Base-by-base conservation (phyloP, 306 rosid species). In the Casuarina equisetifolia region DNA sequence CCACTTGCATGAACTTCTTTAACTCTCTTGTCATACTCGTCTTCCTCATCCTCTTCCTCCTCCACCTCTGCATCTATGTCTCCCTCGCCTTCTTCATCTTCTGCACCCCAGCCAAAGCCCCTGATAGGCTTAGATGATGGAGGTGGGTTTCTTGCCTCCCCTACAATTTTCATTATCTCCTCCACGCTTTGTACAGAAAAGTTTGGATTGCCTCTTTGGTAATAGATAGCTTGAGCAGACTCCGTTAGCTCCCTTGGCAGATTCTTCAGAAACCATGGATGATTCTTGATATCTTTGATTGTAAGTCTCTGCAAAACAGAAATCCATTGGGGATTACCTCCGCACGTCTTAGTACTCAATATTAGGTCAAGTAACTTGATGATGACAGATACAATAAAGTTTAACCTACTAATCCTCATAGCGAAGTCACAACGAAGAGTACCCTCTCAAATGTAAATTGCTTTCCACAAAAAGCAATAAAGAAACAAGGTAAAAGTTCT, bases 241-340 rank as follows among this genome's bases (percentile, higher is more conserved):
- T 91, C 97, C 38, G 92, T 89, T 16, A 91, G 85, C 82, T 89
- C 97, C 80, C 97, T 91, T 59, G 97, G 97, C 72, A 91, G 83
- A 76, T 88, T 92, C 93, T 92, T 92, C 53, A 92, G 39, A 74
- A 90, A 90, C 97, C 97, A 92, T 3, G 97, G 97, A 64, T 92
- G 97, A 83, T 68, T 87, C 85, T 88, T 92, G 69, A 92, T 92
- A 52, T 92, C 97, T 90, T 87, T 85, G 8, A 92, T 76, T 40
- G 85, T 46, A 43, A 92, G 82, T 85, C 97, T 92, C 97, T 92
- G 86, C 55, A 44, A 67, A 62, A 66, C 78, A 54, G 76, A 71
- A 44, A 75, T 72, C 19, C 40, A 68, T 57, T 48, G 15, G 43
- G 9, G 63, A 68, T 84, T 79, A 81, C 79, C 57, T 80, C 66